Conservation (phyloP, 768 basidiomycete genomes). For the Pleurotus tuoliensis region DNA sequence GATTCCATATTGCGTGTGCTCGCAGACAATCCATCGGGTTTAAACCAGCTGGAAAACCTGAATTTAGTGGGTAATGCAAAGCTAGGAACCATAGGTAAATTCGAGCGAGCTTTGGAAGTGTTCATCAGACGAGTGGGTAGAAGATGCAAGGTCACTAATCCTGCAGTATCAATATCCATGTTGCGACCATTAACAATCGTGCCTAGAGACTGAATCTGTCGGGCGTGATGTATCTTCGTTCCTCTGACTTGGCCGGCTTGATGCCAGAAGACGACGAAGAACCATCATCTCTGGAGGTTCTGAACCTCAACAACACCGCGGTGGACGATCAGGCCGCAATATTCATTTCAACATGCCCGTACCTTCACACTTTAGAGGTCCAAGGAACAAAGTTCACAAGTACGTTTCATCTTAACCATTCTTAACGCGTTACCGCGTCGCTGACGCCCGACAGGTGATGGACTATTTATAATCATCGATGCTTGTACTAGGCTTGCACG, state of each 20-base stretch:
- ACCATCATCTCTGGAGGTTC: slow-evolving; percentile 38
- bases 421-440: background rate
- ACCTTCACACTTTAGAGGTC: slow-evolving; percentile 45
- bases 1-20: slow-evolving; percentile 43
- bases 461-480: slow-evolving; percentile 55
- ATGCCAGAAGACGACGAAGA: slow-evolving; percentile 28
- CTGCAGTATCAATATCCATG: too few relatives aligned
- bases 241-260: slow-evolving; percentile 48
- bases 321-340: slow-evolving; percentile 54
- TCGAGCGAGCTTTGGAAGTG: slow-evolving; percentile 32
- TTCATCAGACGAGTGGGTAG: slow-evolving; percentile 54
- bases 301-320: slow-evolving; percentile 56
- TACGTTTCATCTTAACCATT: slow-evolving; percentile 23
- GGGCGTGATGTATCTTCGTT: slow-evolving; percentile 44
- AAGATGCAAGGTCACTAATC: slow-evolving; percentile 45
- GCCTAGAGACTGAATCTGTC: slow-evolving; percentile 57
- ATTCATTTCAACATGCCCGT: slow-evolving; percentile 49
- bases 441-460: slow-evolving; percentile 34
- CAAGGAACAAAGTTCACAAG: slow-evolving; percentile 59
- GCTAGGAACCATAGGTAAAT: slow-evolving; percentile 37
- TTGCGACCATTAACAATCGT: too few relatives aligned
- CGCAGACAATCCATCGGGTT: slow-evolving; percentile 34
- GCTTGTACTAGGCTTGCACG: slow-evolving; percentile 46
- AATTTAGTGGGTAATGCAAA: slow-evolving; percentile 65
- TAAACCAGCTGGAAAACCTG: slow-evolving; percentile 41